A percentile compares a stretch with the other conserved stretches of the same genome.
These are phyloP conservation scores for Mycosphaerelloides madeirae DNA, from an alignment of 2,329 filamentous ascomycete species.

Conservation along the genomic window DNA sequence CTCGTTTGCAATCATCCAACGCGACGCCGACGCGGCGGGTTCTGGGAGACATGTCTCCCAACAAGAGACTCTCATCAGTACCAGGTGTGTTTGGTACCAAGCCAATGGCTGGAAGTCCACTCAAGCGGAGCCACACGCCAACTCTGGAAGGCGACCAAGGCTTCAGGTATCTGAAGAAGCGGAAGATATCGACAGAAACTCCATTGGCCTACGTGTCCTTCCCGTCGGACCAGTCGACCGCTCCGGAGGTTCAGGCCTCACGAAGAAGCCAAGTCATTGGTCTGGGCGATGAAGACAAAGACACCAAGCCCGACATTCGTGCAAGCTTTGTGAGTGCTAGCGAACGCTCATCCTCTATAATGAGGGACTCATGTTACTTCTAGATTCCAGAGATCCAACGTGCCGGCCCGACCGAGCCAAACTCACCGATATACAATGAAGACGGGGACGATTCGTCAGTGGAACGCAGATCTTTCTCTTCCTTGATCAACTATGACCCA, in stretches of 20 bases:
- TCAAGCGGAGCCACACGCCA: constrained; percentile 32
- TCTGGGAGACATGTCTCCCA: constrained; percentile 31
- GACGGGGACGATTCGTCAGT: constrained; percentile 25
- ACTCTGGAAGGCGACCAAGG: constrained; percentile 28
- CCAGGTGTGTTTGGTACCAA: constrained; percentile 16
- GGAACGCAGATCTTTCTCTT: constrained; percentile 43
- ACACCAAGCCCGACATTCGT: not conserved
- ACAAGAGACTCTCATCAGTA: constrained; percentile 20
- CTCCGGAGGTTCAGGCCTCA: no score
- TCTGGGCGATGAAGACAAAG: not conserved
- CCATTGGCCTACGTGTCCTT: constrained; percentile 3
- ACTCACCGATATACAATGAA: constrained; percentile 24
- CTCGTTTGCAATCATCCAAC: constrained; percentile 8
- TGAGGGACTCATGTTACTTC: not conserved
- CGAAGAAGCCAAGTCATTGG: no score
- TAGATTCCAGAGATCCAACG: constrained; percentile 13
- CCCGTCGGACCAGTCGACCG: no score
- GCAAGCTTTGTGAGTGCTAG: not conserved
- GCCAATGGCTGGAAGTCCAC: constrained; percentile 24
- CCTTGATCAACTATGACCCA: constrained; percentile 45
- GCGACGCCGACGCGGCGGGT: constrained; percentile 15
- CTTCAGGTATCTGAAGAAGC: constrained; percentile 33
- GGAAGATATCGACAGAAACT: constrained; percentile 19
- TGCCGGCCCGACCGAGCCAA: constrained; percentile 24
- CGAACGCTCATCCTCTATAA: not conserved